phyloP scores from a whole-genome alignment of 139 green algal species.

The Monoraphidium neglectum region DNA sequence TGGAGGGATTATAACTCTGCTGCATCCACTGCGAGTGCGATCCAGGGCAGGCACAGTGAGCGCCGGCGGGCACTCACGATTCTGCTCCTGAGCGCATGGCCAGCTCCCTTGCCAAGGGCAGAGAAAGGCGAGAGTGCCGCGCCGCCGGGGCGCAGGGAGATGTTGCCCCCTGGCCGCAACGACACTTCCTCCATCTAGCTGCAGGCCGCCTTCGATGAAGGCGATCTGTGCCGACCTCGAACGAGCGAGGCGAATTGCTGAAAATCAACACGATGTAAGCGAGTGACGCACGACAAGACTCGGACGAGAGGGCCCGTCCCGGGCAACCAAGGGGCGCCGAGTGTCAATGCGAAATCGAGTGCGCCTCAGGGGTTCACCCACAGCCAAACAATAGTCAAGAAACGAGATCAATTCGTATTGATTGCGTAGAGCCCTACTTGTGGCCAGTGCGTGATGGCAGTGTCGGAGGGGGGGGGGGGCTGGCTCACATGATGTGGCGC shows the following conservation, averaged over 20 bases:
- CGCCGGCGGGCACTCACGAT: constrained; percentile 45
- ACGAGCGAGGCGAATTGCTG: not conserved
- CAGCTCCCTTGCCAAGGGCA: constrained; percentile 72
- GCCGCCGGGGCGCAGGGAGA: constrained; percentile 56
- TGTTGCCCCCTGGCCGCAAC: constrained; percentile 54
- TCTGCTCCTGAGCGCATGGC: constrained; percentile 51
- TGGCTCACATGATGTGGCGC: no score
- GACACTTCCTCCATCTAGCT: constrained; percentile 54
- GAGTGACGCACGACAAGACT: not conserved
- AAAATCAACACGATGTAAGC: not conserved
- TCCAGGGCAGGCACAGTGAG: not conserved
- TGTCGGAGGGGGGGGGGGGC: no score
- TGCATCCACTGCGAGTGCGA: not conserved
- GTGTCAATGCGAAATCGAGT: no score
- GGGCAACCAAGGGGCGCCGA: no score
- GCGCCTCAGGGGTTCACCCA: no score
- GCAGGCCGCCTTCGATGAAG: constrained; percentile 20
- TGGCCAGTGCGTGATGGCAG: no score
- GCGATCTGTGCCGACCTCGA: not conserved
- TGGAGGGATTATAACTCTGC: not conserved
- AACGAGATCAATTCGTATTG: no score
- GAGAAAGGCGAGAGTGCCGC: constrained; percentile 58
- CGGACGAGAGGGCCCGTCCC: not conserved
- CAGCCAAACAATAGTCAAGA: no score
- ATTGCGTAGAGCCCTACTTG: no score